A percentile compares a stretch with the other conserved stretches of the same genome.
phyloP scores from a whole-genome alignment of 345 rosid genomes.

The Salix viminalis region DNA sequence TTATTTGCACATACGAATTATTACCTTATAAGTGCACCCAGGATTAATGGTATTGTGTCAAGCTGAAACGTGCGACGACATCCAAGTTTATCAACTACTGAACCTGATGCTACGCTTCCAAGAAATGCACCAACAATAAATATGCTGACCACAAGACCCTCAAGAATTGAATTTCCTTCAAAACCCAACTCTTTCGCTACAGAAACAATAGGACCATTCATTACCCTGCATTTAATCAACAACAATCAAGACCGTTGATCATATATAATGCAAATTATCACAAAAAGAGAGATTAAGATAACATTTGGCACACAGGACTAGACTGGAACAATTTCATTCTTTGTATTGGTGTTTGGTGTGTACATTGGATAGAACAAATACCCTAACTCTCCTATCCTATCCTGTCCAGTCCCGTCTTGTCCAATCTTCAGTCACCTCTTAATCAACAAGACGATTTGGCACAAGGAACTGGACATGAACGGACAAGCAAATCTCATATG shows the following conservation, averaged over 20 bases:
- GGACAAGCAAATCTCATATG: no score
- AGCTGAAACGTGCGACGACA: conserved; percentile 66
- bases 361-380: no score
- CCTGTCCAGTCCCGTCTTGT: no score
- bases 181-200: conserved; percentile 70
- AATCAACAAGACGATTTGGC: not conserved
- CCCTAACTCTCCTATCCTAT: no score
- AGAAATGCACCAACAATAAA: conserved; percentile 75
- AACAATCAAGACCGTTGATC: not conserved
- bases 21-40: conserved; percentile 69
- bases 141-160: conserved; percentile 80
- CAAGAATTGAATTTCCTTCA: conserved; percentile 60
- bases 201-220: conserved; percentile 79
- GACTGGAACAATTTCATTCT: no score
- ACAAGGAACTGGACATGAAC: no score
- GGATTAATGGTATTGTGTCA: conserved; percentile 48
- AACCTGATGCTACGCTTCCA: conserved; percentile 62
- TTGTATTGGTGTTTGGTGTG: no score
- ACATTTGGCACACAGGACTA: no score
- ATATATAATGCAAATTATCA: no score
- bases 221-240: conserved; percentile 43
- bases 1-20: not conserved
- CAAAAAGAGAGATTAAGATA: no score
- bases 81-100: conserved; percentile 59
- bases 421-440: no score